Evolutionary conservation across 1,284 basidiomycete genomes (phyloP), one percentile per base, ranked within the genome.

Genomic region (Schizophyllum amplum): DNA sequence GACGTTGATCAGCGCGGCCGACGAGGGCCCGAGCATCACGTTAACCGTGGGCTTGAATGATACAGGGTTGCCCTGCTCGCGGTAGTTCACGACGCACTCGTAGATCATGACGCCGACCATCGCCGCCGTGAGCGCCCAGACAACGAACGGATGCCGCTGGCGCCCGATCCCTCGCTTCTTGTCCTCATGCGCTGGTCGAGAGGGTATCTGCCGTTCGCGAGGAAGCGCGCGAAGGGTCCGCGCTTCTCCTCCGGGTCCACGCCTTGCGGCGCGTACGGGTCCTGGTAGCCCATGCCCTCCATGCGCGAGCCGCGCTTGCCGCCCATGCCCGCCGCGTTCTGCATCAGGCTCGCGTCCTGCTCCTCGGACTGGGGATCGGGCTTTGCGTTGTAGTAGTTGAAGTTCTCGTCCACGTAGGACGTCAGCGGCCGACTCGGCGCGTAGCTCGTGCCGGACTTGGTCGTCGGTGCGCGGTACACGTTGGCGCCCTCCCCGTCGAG

Each of bases 21-120:
- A 81, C 0, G 92, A 89, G 0, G 95, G 95, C 0, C 95, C 95
- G 24, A 94, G 75, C 94, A 98, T 97, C 5, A 87, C 88, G 68
- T 97, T 97, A 61, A 95, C 84, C 11, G 77, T 77, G 2, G 91
- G 92, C 78, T 90, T 62, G 67, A 91, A 84, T 1, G 92, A 92
- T 47, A 95, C 76, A 0, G 89, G 88, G 4, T 79, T 83, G 0
- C 92, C 92, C 66, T 92, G 90, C 6, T 82, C 79, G 63, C 80
- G 77, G 55, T 75, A 68, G 66, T 95, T 94, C 23, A 83, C 73
- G 13, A 92, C 81, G 15, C 94, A 75, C 69, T 94, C 92, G 62
- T 87, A 89, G 23, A 92, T 85, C 60, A 90, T 81, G 24, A 92
- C 76, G 2, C 78, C 81, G 15, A 86, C 70, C 86, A 96, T 93